Evolutionary conservation across 2,329 filamentous ascomycete species (phyloP), one percentile per base, ranked within the genome.

Genomic region (Ophiostoma ulmi): DNA sequence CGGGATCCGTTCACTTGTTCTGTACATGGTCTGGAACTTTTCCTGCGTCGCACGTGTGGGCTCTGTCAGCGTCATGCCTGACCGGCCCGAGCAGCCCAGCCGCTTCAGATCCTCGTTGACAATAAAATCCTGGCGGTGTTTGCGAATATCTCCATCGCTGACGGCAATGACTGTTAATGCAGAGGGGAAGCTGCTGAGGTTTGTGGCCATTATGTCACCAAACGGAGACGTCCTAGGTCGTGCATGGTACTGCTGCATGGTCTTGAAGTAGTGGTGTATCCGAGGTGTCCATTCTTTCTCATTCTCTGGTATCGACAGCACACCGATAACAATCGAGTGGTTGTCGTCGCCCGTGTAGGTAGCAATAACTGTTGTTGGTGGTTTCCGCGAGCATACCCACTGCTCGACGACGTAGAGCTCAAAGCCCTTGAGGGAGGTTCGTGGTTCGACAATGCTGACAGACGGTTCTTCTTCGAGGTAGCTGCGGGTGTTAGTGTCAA

Each of bases 391-490:
- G 80, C 94, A 97, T 6, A 93, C 93, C 95, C 95, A 99, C 83
- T 99, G 95, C 79, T 98, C 95, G 74, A 98, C 93, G 20, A 98
- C 82, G 79, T 98, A 98, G 73, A 94, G 84, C 79, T 98, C 94
- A 80, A 97, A 98, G 74, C 94, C 94, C 72, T 87, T 82, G 6
- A 99, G 85, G 68, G 86, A 83, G 68, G 86, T 84, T 70, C 88
- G 87, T 69, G 90, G 89, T 75, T 94, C 88, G 74, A 97, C 83
- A 8, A 97, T 88, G 3, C 84, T 85, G 4, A 93, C 93, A 5
- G 86, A 87, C 1, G 88, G 83, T 74, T 98, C 95, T 77, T 96
- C 91, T 81, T 97, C 91, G 31, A 99, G 87, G 77, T 77, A 87
- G 84, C 82, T 82, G 73, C 8, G 44, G 5, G 44, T 48, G 17